Conservation (phyloP, 805 yeast species). For the Zygotorulaspora danielsina region DNA sequence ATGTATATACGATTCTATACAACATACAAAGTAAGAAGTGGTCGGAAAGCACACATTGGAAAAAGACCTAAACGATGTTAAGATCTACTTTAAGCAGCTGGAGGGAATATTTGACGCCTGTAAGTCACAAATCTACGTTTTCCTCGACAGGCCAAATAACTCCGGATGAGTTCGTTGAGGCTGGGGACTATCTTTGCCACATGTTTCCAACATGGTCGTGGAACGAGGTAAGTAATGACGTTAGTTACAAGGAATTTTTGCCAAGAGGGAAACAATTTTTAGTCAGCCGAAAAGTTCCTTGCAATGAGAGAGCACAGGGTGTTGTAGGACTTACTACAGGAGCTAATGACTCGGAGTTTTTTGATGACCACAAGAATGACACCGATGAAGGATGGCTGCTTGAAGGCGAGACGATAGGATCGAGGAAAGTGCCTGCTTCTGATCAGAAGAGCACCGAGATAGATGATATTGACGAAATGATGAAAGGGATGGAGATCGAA, state of each 20-base stretch:
- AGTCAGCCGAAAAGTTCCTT: conserved; percentile 87
- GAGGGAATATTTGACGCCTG: conserved; percentile 91
- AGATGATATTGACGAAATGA: conserved; percentile 29
- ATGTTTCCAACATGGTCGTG: conserved; percentile 98
- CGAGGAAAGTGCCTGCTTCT: background rate
- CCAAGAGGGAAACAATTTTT: conserved; percentile 85
- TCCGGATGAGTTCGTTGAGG: conserved; percentile 90
- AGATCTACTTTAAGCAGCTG: conserved; percentile 78
- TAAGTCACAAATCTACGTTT: conserved; percentile 81
- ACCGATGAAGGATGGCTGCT: conserved; percentile 60
- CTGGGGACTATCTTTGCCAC: conserved; percentile 88
- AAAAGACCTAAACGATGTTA: too few relatives aligned
- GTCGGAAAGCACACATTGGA: too few relatives aligned
- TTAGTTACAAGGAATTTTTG: conserved; percentile 49
- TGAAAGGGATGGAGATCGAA: conserved; percentile 29
- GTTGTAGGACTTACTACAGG: conserved; percentile 41
- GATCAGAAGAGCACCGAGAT: conserved; percentile 1
- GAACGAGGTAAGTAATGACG: conserved; percentile 48
- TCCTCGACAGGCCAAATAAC: conserved; percentile 84
- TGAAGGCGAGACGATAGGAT: conserved; percentile 30
- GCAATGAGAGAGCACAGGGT: conserved; percentile 62
- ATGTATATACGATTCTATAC: too few relatives aligned
- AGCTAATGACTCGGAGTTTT: conserved; percentile 34
- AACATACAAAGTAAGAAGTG: too few relatives aligned
- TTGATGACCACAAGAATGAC: conserved; percentile 31